These are phyloP conservation scores for Neurospora sp. DNA, from an alignment of 2,329 filamentous ascomycete genomes.

Conservation along the genomic window DNA sequence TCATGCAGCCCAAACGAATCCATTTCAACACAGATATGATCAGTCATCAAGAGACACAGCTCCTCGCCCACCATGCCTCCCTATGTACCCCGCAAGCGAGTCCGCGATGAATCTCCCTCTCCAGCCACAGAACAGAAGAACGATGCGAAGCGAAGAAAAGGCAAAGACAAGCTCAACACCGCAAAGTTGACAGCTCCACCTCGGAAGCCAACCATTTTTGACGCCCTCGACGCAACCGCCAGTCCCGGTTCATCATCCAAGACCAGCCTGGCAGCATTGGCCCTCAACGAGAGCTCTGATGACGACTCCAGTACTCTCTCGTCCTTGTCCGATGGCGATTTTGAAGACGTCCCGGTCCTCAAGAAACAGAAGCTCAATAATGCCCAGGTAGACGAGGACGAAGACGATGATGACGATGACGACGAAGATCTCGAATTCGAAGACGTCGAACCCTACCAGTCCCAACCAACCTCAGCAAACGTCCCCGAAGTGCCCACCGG, in stretches of 20 bases:
- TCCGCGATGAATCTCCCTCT: constrained; percentile 37
- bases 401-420: constrained; percentile 37
- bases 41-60: neutral
- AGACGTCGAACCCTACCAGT: constrained; percentile 46
- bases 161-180: constrained; percentile 18
- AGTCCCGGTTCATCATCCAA: constrained; percentile 31
- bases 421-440: constrained; percentile 57
- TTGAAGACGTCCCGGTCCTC: constrained; percentile 36
- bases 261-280: constrained; percentile 31
- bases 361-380: constrained; percentile 27
- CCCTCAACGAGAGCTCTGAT: constrained; percentile 31
- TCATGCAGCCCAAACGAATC: neutral
- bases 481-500: constrained; percentile 41
- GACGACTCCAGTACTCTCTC: constrained; percentile 35
- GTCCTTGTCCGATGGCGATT: constrained; percentile 47
- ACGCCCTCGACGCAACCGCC: constrained; percentile 45
- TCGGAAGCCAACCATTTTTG: constrained; percentile 49
- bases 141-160: constrained; percentile 18
- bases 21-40: neutral
- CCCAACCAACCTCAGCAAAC: constrained; percentile 28
- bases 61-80: constrained; percentile 48
- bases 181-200: constrained; percentile 19
- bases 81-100: constrained; percentile 55
- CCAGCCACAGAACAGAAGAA: constrained; percentile 18
- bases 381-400: constrained; percentile 24